Conservation (phyloP, 2,329 filamentous ascomycete species). For the Hypomyces rosellus region DNA sequence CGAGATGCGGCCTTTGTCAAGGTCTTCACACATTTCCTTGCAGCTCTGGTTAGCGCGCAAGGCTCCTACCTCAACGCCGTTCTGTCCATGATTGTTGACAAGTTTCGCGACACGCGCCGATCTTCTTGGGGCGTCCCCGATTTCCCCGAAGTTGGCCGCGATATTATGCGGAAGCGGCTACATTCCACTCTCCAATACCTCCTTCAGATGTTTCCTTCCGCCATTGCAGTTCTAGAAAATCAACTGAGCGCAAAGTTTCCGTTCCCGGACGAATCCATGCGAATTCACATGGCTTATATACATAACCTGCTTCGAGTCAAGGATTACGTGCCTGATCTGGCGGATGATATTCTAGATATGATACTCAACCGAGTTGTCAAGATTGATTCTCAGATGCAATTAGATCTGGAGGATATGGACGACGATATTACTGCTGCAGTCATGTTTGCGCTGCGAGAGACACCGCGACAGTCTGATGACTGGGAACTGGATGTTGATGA, state of each 20-base stretch:
- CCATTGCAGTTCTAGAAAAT: conserved; percentile 61
- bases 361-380: conserved; percentile 85
- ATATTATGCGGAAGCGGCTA: conserved; percentile 63
- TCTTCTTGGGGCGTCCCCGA: conserved; percentile 43
- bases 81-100: conserved; percentile 72
- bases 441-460: conserved; percentile 42
- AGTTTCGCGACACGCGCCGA: conserved; percentile 55
- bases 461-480: conserved; percentile 16
- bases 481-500: conserved; percentile 39
- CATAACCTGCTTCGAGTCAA: conserved; percentile 74
- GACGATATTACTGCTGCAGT: conserved; percentile 77
- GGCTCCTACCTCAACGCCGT: conserved; percentile 69
- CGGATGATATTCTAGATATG: conserved; percentile 72
- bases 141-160: conserved; percentile 53
- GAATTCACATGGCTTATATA: conserved; percentile 80
- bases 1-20: conserved; percentile 59
- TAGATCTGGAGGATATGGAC: conserved; percentile 87
- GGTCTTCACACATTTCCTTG: conserved; percentile 62
- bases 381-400: conserved; percentile 91
- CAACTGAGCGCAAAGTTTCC: conserved; percentile 67
- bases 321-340: conserved; percentile 70
- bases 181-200: conserved; percentile 73
- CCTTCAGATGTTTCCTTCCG: conserved; percentile 74
- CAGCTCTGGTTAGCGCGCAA: conserved; percentile 73
- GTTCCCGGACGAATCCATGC: conserved; percentile 67